These are phyloP conservation scores for Colletotrichum nymphaeae DNA, from an alignment of 2,329 filamentous ascomycete species.

Conservation along the genomic window DNA sequence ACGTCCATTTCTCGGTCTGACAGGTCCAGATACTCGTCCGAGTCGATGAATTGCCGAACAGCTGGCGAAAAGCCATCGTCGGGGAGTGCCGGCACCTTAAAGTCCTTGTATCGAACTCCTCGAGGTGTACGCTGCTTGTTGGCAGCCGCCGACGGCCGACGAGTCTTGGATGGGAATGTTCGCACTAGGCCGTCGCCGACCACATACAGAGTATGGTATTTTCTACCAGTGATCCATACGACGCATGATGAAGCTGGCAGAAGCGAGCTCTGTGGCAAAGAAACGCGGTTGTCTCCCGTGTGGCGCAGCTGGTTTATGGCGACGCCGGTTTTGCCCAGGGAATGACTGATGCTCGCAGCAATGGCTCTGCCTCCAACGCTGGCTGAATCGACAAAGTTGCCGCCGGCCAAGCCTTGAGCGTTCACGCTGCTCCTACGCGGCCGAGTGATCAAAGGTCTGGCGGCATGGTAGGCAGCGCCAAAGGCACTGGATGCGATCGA, in stretches of 20 bases:
- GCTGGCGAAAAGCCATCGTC: slow-evolving; percentile 68
- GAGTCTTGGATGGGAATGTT: slow-evolving; percentile 70
- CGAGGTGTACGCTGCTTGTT: slow-evolving; percentile 65
- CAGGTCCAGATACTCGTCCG: slow-evolving; percentile 67
- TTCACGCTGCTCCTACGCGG: slow-evolving; percentile 64
- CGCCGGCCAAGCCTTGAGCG: slow-evolving; percentile 49
- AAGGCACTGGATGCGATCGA: slow-evolving; percentile 78
- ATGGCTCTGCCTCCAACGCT: slow-evolving; percentile 79
- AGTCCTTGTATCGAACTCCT: slow-evolving; percentile 71
- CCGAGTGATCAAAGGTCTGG: slow-evolving; percentile 68
- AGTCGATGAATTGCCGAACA: slow-evolving; percentile 66
- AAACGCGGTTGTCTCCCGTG: slow-evolving; percentile 79
- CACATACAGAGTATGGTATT: slow-evolving; percentile 71
- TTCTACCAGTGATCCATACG: slow-evolving; percentile 72
- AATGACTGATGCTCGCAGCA: slow-evolving; percentile 79
- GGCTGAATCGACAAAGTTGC: slow-evolving; percentile 67
- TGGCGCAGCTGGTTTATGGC: slow-evolving; percentile 78
- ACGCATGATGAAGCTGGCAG: slow-evolving; percentile 70
- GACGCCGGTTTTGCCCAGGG: slow-evolving; percentile 78
- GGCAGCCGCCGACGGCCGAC: slow-evolving; percentile 64
- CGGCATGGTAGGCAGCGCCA: slow-evolving; percentile 76
- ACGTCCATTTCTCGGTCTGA: slow-evolving; percentile 64
- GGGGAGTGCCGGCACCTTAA: slow-evolving; percentile 72
- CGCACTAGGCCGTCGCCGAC: slow-evolving; percentile 75
- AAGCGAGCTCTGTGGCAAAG: slow-evolving; percentile 68